phyloP scores from a whole-genome alignment of 75 land plant genomes.

The Adiantum capillusveneris region DNA sequence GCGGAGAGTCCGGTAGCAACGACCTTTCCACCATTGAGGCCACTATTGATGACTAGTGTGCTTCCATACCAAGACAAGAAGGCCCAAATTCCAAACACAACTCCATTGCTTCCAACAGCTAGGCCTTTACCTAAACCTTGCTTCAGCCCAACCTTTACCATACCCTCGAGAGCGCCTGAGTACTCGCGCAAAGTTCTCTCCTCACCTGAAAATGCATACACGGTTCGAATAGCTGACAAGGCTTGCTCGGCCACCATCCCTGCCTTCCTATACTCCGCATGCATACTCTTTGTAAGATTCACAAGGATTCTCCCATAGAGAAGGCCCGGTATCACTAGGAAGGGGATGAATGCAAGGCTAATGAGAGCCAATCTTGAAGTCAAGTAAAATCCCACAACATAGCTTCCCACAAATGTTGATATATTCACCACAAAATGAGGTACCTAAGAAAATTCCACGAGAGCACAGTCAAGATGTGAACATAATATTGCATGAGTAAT shows the following conservation, averaged over 20 bases:
- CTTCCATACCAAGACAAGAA: slow-evolving; percentile 78
- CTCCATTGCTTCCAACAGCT: slow-evolving; percentile 58
- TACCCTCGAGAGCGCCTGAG: slow-evolving; percentile 31
- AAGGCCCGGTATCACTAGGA: slow-evolving; percentile 67
- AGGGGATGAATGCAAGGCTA: slow-evolving; percentile 46
- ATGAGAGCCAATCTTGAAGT: slow-evolving; percentile 63
- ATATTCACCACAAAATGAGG: slow-evolving; percentile 57
- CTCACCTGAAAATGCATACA: slow-evolving; percentile 76
- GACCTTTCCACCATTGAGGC: slow-evolving; percentile 62
- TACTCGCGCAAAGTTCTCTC: slow-evolving; percentile 36
- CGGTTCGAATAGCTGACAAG: slow-evolving; percentile 61
- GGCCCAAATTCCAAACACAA: slow-evolving; percentile 71
- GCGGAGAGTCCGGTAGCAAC: slow-evolving; percentile 63
- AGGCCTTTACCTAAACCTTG: slow-evolving; percentile 82
- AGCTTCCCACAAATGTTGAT: slow-evolving; percentile 55
- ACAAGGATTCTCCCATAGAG: slow-evolving; percentile 59
- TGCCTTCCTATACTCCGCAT: slow-evolving; percentile 51
- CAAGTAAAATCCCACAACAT: slow-evolving; percentile 39
- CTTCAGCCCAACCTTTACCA: slow-evolving; percentile 46
- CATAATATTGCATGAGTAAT: not conserved
- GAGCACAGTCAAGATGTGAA: not conserved
- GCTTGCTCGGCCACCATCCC: slow-evolving; percentile 65
- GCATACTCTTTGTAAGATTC: slow-evolving; percentile 26
- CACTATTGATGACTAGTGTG: slow-evolving; percentile 50
- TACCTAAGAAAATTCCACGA: too few relatives aligned